Evolutionary conservation across 352 stramenopile species (phyloP).

Genomic region (Phytophthora foliorum): DNA sequence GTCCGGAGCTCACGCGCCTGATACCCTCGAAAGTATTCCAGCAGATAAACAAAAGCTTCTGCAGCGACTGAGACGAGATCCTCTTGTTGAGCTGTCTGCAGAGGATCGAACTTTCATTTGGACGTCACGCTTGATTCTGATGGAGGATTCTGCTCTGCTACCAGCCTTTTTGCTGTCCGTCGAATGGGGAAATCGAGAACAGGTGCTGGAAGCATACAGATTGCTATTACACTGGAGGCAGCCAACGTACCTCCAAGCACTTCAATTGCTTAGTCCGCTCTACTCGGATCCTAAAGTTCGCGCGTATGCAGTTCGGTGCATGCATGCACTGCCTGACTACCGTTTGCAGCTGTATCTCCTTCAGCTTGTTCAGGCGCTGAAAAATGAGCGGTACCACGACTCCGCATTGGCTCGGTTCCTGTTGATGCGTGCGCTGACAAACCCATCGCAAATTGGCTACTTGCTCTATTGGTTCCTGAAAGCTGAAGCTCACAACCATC

Average conservation of each 20-base stretch:
- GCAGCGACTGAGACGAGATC: slow-evolving; percentile 65
- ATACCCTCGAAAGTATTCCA: slow-evolving; percentile 40
- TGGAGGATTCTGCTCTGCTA: slow-evolving; percentile 77
- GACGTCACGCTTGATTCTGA: slow-evolving; percentile 65
- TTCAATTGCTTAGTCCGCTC: slow-evolving; percentile 88
- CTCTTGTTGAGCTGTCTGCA: slow-evolving; percentile 63
- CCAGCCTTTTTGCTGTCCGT: slow-evolving; percentile 89
- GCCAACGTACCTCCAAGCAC: slow-evolving; percentile 83
- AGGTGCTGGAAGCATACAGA: slow-evolving; percentile 86
- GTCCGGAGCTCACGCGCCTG: slow-evolving; percentile 12
- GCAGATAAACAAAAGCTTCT: slow-evolving; percentile 57
- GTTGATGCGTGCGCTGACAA: slow-evolving; percentile 77
- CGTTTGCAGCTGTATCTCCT: slow-evolving; percentile 89
- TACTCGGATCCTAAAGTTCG: slow-evolving; percentile 94
- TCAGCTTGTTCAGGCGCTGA: slow-evolving; percentile 87
- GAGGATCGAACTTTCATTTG: slow-evolving; percentile 82
- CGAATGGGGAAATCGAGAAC: slow-evolving; percentile 80
- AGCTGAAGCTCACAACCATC: slow-evolving; percentile 71
- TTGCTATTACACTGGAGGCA: slow-evolving; percentile 83
- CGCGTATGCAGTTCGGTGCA: slow-evolving; percentile 92
- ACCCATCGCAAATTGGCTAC: slow-evolving; percentile 84
- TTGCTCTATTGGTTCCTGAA: slow-evolving; percentile 87
- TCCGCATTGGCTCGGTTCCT: slow-evolving; percentile 83
- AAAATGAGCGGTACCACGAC: slow-evolving; percentile 89
- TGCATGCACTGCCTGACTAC: slow-evolving; percentile 89